These are phyloP conservation scores for Hymenoscyphus infarciens DNA, from an alignment of 2,329 filamentous ascomycete species.

Conservation along the genomic window DNA sequence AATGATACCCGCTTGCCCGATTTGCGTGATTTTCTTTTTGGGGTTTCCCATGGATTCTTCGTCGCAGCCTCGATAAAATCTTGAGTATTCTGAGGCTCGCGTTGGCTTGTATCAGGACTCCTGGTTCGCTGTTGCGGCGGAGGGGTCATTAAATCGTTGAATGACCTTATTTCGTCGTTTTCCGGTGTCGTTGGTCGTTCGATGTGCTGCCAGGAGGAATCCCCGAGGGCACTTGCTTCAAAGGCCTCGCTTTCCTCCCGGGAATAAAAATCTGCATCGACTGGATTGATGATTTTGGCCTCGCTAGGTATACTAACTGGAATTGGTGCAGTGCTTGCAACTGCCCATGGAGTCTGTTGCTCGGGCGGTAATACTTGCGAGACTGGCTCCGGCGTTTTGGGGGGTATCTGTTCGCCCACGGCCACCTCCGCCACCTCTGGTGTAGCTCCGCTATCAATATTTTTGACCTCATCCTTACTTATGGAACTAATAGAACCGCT, in stretches of 20 bases:
- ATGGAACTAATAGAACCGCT: not conserved
- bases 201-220: conserved; percentile 18
- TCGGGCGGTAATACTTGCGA: conserved; percentile 9
- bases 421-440: not conserved
- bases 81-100: conserved; percentile 23
- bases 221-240: not conserved
- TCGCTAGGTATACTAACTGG: not conserved
- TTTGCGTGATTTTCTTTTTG: conserved; percentile 17
- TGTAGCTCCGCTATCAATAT: not conserved
- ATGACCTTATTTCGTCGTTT: conserved; percentile 20
- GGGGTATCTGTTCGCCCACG: not conserved
- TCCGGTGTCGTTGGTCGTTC: conserved; percentile 19
- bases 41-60: conserved; percentile 31
- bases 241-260: not conserved
- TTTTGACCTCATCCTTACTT: not conserved
- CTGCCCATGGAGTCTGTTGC: conserved; percentile 13
- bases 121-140: conserved; percentile 11
- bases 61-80: conserved; percentile 25
- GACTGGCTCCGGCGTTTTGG: conserved; percentile 1
- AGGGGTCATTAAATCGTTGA: conserved; percentile 26
- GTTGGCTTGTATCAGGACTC: not conserved
- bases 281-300: not conserved
- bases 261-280: not conserved
- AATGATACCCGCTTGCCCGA: conserved; percentile 33
- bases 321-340: not conserved